Percentiles rank a stretch among this genome's conserved stretches.
phyloP scores from a whole-genome alignment of 148 eudicot species.

The Suaeda aralocaspica region DNA sequence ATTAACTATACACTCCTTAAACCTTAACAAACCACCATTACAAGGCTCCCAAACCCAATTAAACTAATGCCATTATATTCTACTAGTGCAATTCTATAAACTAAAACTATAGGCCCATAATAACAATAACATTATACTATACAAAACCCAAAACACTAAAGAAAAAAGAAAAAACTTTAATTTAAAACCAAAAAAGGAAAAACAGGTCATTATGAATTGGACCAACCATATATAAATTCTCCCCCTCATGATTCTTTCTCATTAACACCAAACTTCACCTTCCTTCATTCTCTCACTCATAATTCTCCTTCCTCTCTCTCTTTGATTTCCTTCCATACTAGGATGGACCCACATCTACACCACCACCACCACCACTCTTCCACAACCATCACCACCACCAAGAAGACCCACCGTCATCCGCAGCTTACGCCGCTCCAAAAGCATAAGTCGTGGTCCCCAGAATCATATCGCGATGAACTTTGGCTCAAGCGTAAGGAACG shows the following conservation, averaged over 20 bases:
- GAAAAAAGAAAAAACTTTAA: no score
- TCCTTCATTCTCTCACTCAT: background rate
- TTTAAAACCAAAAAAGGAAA: constrained; percentile 1
- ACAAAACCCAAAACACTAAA: background rate
- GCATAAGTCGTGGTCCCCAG: constrained; percentile 85
- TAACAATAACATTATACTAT: background rate
- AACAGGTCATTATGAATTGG: constrained; percentile 45
- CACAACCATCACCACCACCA: background rate
- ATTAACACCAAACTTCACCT: constrained; percentile 3
- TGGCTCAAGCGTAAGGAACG: constrained; percentile 51
- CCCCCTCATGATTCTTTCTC: background rate
- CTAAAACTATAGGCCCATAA: background rate
- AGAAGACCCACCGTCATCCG: constrained; percentile 1
- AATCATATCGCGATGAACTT: constrained; percentile 52
- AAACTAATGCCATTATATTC: no score
- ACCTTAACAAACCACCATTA: background rate
- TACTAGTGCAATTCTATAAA: no score
- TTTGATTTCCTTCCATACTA: background rate
- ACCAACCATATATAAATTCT: constrained; percentile 29
- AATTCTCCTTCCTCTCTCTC: background rate
- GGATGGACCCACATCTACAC: constrained; percentile 11
- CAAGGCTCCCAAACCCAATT: background rate
- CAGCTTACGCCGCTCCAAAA: constrained; percentile 34
- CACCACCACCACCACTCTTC: constrained; percentile 6
- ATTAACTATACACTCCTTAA: constrained; percentile 4